Evolutionary conservation across 73 alveolate genomes (phyloP).

Genomic region (Durusdinium trenchii): DNA sequence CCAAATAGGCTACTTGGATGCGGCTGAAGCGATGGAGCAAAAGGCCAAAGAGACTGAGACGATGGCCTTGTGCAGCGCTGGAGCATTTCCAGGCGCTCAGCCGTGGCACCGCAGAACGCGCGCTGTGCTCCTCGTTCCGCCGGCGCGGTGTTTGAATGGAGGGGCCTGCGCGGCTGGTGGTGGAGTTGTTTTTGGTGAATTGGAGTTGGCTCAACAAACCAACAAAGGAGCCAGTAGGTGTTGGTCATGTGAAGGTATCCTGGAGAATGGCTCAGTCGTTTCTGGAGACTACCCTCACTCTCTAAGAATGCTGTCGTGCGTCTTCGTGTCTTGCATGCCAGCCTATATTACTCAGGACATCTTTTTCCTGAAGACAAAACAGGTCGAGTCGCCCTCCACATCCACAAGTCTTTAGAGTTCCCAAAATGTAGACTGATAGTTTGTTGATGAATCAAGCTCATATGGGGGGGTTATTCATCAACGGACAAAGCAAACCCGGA

Average conservation of each 20-base stretch:
- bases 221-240: not conserved
- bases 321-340: too few species aligned
- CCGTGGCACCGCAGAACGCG: not conserved
- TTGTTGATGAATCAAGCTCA: too few species aligned
- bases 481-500: too few species aligned
- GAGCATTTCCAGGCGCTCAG: conserved; percentile 47
- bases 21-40: conserved; percentile 37
- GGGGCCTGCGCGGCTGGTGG: not conserved
- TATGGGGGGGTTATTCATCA: too few species aligned
- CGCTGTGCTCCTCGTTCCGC: not conserved
- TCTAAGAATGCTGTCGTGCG: too few species aligned
- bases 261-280: not conserved
- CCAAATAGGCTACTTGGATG: conserved; percentile 63
- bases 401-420: too few species aligned
- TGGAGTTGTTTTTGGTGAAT: not conserved
- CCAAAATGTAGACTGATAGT: too few species aligned
- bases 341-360: too few species aligned
- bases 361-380: too few species aligned
- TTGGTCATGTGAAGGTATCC: not conserved
- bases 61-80: conserved; percentile 63
- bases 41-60: conserved; percentile 21
- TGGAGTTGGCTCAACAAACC: not conserved
- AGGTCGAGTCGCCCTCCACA: too few species aligned
- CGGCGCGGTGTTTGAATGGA: not conserved
- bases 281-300: too few species aligned